phyloP scores from a whole-genome alignment of 768 basidiomycete genomes.

The Mrakia frigida region DNA sequence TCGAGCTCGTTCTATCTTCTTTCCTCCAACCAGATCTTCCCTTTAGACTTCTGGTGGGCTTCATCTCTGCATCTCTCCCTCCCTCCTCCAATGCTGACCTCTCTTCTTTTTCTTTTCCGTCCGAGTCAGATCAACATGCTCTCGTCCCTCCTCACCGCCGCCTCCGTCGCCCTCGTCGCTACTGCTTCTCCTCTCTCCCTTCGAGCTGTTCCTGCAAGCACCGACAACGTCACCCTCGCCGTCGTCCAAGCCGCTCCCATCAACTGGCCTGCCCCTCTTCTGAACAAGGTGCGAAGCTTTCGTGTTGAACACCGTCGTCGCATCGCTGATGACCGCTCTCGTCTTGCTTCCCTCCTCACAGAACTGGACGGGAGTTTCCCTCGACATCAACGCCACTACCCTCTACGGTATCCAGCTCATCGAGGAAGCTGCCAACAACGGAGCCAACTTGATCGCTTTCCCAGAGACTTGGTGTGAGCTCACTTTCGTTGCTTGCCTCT shows the following conservation, averaged over 20 bases:
- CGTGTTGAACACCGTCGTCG: background rate
- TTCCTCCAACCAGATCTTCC: background rate
- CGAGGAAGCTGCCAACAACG: background rate
- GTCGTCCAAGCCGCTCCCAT: constrained; percentile 4
- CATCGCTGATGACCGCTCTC: background rate
- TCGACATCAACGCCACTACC: constrained; percentile 4
- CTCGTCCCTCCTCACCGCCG: background rate
- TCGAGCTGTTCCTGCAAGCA: background rate
- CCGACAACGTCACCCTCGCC: constrained; percentile 4
- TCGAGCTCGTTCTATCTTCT: background rate
- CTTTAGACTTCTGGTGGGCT: background rate
- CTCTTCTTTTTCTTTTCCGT: background rate
- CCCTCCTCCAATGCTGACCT: background rate
- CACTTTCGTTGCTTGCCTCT: no score
- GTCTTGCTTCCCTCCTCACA: background rate
- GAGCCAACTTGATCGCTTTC: background rate
- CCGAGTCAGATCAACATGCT: background rate
- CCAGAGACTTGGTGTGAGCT: constrained; percentile 7
- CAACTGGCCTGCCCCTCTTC: constrained; percentile 9
- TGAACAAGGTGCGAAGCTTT: background rate
- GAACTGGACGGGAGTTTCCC: constrained; percentile 6
- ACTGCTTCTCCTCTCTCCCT: background rate
- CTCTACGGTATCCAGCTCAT: background rate
- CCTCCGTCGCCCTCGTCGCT: background rate
- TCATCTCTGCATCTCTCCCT: background rate